Conservation (phyloP, 2,329 filamentous ascomycete species). For the Lecanoromycetidae sp. region DNA sequence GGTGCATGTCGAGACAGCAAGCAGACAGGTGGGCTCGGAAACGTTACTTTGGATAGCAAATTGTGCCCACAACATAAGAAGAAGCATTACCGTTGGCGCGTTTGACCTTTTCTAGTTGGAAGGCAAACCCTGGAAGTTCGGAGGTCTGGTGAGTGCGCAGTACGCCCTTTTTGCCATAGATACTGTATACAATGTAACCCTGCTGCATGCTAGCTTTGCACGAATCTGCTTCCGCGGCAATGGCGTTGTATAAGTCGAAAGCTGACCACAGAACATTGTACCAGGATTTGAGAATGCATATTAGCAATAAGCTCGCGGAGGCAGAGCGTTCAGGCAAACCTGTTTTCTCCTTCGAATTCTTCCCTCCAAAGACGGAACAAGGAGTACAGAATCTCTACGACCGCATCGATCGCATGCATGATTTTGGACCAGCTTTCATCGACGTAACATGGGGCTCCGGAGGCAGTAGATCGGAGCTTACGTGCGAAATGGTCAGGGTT, state of each 20-base stretch:
- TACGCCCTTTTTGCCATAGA: background rate
- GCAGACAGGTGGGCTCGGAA: slow-evolving; percentile 39
- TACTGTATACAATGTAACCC: background rate
- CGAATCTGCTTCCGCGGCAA: too few relatives aligned
- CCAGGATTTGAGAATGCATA: slow-evolving; percentile 59
- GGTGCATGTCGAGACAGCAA: slow-evolving; percentile 43
- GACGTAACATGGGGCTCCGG: slow-evolving; percentile 98
- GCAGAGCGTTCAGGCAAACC: slow-evolving; percentile 66
- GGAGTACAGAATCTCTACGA: slow-evolving; percentile 99
- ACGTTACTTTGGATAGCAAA: slow-evolving; percentile 30
- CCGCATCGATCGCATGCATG: slow-evolving; percentile 98
- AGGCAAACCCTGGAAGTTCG: too few relatives aligned
- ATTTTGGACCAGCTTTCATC: slow-evolving; percentile 86
- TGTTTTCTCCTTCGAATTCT: slow-evolving; percentile 98
- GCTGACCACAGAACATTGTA: background rate
- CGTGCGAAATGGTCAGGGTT: slow-evolving; percentile 93
- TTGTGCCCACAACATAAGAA: too few relatives aligned
- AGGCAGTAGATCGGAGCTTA: slow-evolving; percentile 78
- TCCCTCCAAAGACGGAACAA: slow-evolving; percentile 92
- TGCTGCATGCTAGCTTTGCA: background rate
- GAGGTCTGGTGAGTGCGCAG: background rate
- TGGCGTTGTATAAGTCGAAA: background rate
- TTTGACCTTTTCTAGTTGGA: too few relatives aligned
- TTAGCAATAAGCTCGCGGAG: slow-evolving; percentile 79
- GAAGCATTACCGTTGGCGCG: too few relatives aligned